Evolutionary conservation across 306 rosid species (phyloP).

Genomic region (Datisca glomerata): DNA sequence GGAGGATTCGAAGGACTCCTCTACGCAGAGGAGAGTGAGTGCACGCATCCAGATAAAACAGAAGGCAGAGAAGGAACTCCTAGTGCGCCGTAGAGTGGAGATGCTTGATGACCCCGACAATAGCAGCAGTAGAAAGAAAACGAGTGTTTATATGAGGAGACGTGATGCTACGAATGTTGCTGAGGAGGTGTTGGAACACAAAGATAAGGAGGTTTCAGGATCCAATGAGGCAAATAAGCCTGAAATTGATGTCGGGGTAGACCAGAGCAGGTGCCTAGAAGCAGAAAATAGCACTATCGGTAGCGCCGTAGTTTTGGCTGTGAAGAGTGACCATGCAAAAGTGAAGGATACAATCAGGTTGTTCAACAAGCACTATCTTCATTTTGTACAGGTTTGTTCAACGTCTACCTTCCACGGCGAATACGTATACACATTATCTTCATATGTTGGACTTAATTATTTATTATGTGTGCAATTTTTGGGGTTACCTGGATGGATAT

Average conservation of each 20-base stretch:
- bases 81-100: slow-evolving; percentile 14
- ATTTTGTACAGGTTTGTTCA: slow-evolving; percentile 57
- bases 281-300: slow-evolving; percentile 7
- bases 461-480: too few relatives aligned
- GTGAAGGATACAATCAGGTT: slow-evolving; percentile 66
- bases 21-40: slow-evolving; percentile 8
- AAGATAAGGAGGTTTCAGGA: not conserved
- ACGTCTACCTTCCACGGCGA: not conserved
- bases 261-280: not conserved
- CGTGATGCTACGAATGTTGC: not conserved
- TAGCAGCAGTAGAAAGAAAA: slow-evolving; percentile 4
- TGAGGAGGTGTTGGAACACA: not conserved
- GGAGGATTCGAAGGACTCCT: not conserved
- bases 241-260: slow-evolving; percentile 1
- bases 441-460: not conserved
- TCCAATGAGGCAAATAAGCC: not conserved
- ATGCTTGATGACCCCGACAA: slow-evolving; percentile 3
- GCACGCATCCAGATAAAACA: slow-evolving; percentile 6
- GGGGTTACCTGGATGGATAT: too few relatives aligned
- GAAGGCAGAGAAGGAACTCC: slow-evolving; percentile 8
- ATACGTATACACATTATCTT: not conserved
- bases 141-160: not conserved
- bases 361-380: slow-evolving; percentile 74
- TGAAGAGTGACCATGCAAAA: slow-evolving; percentile 43
- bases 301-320: slow-evolving; percentile 17